phyloP scores from a whole-genome alignment of 169 alveolate species.

The Miamiensis avidus region DNA sequence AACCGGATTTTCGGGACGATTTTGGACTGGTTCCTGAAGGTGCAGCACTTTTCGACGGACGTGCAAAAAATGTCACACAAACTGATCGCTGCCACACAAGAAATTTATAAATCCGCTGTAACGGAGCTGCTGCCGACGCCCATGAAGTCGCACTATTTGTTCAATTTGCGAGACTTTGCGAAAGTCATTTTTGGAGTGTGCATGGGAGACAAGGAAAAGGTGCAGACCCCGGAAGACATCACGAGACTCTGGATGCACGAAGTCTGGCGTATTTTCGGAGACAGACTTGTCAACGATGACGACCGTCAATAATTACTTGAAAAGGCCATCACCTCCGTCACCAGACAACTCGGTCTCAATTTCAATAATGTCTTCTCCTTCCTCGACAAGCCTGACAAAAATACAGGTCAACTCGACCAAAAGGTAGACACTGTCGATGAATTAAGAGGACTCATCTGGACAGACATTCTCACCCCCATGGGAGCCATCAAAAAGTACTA shows the following conservation, averaged over 20 bases:
- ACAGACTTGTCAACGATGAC: conserved; percentile 89
- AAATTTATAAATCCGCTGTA: conserved; percentile 84
- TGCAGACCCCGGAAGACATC: conserved; percentile 40
- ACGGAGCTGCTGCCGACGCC: conserved; percentile 92
- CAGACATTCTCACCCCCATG: conserved; percentile 76
- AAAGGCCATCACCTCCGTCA: conserved; percentile 62
- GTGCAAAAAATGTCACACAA: conserved; percentile 68
- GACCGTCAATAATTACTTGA: conserved; percentile 87
- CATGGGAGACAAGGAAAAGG: conserved; percentile 49
- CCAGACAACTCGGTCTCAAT: conserved; percentile 66
- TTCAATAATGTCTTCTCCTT: conserved; percentile 75
- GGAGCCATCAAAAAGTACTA: conserved; percentile 81
- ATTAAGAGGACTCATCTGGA: conserved; percentile 86
- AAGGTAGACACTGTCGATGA: conserved; percentile 87
- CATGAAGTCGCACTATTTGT: conserved; percentile 90
- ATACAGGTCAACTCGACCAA: conserved; percentile 54
- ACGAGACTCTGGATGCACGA: conserved; percentile 94
- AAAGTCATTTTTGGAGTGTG: conserved; percentile 85
- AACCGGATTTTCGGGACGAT: conserved; percentile 82
- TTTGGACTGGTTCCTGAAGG: conserved; percentile 77
- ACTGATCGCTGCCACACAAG: conserved; percentile 83
- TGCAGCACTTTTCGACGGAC: conserved; percentile 67
- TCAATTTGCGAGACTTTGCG: conserved; percentile 90
- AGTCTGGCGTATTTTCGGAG: conserved; percentile 90
- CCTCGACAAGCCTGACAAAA: conserved; percentile 71